Evolutionary conservation across 257 asterid species (phyloP), one percentile per base, ranked within the genome.

Genomic region (Cynanchum wilfordii): DNA sequence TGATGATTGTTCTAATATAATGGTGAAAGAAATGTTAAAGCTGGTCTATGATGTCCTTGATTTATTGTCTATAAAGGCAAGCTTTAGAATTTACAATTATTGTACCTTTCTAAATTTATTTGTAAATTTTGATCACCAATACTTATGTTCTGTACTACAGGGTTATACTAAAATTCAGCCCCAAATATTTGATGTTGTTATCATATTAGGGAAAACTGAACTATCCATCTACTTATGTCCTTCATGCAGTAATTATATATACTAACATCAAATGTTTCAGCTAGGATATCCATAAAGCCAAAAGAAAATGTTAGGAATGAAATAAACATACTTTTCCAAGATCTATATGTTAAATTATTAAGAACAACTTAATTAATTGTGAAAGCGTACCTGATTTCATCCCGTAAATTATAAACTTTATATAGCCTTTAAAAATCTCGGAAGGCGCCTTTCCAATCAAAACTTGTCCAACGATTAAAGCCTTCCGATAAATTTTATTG

Each of bases 21-120:
- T 80, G 65, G 75, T 84, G 56, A 90, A 84, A 74, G 84, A 89
- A 51, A 73, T 79, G 81, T 80, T 87, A 63, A 88, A 83, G 82
- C 75, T 87, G 79, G 82, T 96, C 93, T 88, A 84, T 85, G 87
- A 83, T 73, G 78, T 90, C 79, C 84, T 91, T 6, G 98, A 94
- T 81, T 84, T 89, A 49, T 82, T 94, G 79, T 87, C 98, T 71
- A 72, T 87, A 59, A 89, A 88, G 97, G 99, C 86, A 80, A 78
- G 76, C 27, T 73, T 68, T 77, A 50, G 63, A 58, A 38, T 64
- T 20, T 64, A 17, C 17, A 15, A 27, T 29, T 19, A 19, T 24
- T 25, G 8, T 44, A 51, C 25, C 57, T 49, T 51, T 38, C 10
- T 16, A 1, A 15, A 10, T 19, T 27, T 52, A n/a, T 17, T 52